Evolutionary conservation across 306 rosid genomes (phyloP), one percentile per base, ranked within the genome.

Genomic region (Castanea mollissima): DNA sequence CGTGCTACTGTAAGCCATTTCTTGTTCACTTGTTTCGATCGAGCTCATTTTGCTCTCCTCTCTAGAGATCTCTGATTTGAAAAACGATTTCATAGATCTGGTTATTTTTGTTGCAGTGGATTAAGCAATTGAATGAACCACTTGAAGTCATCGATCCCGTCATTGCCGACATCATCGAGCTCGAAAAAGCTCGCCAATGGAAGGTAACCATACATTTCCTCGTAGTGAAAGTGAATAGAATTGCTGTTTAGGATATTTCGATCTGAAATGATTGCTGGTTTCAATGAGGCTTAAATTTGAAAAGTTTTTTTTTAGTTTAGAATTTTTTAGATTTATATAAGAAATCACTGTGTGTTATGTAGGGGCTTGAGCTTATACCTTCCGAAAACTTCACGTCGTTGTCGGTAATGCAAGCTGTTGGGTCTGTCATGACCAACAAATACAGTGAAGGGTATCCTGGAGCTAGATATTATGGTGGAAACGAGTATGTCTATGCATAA

Each of bases 391-490:
- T 93, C 86, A 93, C 98, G 21, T 93, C 98, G 21, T 68, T 83
- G 46, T 93, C 98, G 12, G 97, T 93, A 79, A 93, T 93, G 98
- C 92, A 90, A 88, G 98, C 97, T 46, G 98, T 93, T 88, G 98
- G 98, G 68, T 93, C 98, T 49, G 94, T 93, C 57, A 93, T 93
- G 98, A 93, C 94, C 16, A 93, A 93, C 85, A 91, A 93, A 81
- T 93, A 93, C 34, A 93, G 98, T 67, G 98, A 91, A 80, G 98
- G 98, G 11, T 93, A 93, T 85, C 98, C 98, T 0, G 98, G 98
- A 52, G 98, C 98, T 75, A 91, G 98, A 91, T 93, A 93, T 87
- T 91, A 93, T 68, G 98, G 98, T 77, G 98, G 98, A 82, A 93
- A 91, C 78, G 95, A 93, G 98, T 93, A 87, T 56, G 98, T 81